Evolutionary conservation across 2,329 filamentous ascomycete genomes (phyloP), one percentile per base, ranked within the genome.

Genomic region (Cladorrhinum sp.): DNA sequence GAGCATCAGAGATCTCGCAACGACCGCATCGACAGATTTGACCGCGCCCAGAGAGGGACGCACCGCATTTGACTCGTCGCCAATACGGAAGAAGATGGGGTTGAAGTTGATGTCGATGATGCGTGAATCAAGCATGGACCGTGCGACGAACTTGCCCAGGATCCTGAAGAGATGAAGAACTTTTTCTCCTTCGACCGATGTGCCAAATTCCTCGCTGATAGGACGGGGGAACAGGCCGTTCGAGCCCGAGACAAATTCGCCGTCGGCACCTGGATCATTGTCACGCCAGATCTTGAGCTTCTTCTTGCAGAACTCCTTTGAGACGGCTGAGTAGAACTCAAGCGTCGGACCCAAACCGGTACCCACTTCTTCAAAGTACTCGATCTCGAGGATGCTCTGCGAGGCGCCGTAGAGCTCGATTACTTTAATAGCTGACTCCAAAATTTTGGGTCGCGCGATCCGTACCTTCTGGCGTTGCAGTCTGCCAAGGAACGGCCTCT

Each of bases 381-480:
- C 96, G 1, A 99, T 94, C 72, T 99, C 95, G 0, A 99, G 79
- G 26, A 98, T 91, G 73, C 94, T 98, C 62, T 96, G 91, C 1
- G 94, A 96, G n/a, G 91, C 91, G 0, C 95, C 95, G 70, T 99
- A 99, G 2, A 98, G 84, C 69, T 99, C 94, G 94, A 99, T 98
- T 28, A 99, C 95, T 75, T 99, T 99, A 73, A 98, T 82, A 0
- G 95, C 95, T 14, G 95, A 98, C 73, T 99, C 95, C 7, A 99
- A 81, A 51, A 99, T 97, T 69, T 96, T 92, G n/a, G 86, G 86
- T 49, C 95, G 86, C 4, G 94, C 96, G 63, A 99, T 98, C 50
- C 95, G 89, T n/a, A 99, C 94, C 75, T 99, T 99, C 71, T 99
- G 95, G 60, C 95, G 87, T 73, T 98, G 95, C 1, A 97, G 82